Conservation (phyloP, 169 alveolate genomes). For the Eimeria nieschulzi region DNA sequence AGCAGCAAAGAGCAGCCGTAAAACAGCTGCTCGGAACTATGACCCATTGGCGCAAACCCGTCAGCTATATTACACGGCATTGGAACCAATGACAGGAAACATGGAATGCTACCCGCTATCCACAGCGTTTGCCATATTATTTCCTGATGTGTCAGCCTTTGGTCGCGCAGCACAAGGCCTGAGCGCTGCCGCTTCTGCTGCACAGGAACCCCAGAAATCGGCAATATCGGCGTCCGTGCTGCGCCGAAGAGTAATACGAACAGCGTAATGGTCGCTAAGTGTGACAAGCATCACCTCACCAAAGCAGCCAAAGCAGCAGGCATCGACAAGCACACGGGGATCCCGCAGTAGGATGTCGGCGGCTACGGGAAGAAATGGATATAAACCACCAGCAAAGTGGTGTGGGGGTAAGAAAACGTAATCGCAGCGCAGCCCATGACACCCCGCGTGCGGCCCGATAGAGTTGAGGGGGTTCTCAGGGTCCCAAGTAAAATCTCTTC, state of each 20-base stretch:
- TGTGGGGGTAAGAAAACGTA: slow-evolving; percentile 90
- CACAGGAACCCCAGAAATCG: slow-evolving; percentile 66
- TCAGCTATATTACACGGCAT: no score
- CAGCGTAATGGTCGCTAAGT: slow-evolving; percentile 90
- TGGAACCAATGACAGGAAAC: no score
- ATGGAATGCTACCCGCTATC: no score
- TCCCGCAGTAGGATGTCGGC: slow-evolving; percentile 88
- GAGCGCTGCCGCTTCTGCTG: slow-evolving; percentile 61
- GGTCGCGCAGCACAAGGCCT: not conserved
- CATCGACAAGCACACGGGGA: slow-evolving; percentile 84
- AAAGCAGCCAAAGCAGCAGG: slow-evolving; percentile 80
- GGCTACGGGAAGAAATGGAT: slow-evolving; percentile 82
- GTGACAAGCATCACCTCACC: slow-evolving; percentile 88
- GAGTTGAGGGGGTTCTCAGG: slow-evolving; percentile 90
- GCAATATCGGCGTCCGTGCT: slow-evolving; percentile 72
- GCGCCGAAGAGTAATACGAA: slow-evolving; percentile 83
- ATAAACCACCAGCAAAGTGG: slow-evolving; percentile 82
- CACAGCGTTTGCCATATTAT: no score
- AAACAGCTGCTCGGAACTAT: no score
- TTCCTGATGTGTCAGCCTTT: not conserved
- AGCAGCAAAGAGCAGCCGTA: no score
- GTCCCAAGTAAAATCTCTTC: slow-evolving; percentile 90
- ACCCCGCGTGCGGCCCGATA: slow-evolving; percentile 90
- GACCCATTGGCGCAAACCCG: no score
- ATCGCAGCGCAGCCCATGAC: slow-evolving; percentile 91